Base-by-base conservation (phyloP, 2,329 filamentous ascomycete species). In the Chalara sp. region DNA sequence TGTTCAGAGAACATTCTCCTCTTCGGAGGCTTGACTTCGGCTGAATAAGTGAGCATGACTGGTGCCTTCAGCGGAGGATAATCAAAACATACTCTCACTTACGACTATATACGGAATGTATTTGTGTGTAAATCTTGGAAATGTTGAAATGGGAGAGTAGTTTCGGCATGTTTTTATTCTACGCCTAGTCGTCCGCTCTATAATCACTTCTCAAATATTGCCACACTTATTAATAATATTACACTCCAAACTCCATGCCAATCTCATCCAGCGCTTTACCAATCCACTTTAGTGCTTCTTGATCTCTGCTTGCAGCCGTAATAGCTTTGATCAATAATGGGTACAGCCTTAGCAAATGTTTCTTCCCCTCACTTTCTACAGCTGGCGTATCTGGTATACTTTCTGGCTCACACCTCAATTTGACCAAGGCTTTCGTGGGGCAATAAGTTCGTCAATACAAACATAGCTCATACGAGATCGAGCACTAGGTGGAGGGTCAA, bases 341-440 rank as follows among this genome's bases (percentile, higher is more conserved):
- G 67, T 95, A 96, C 55, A 99, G 68, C 63, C 86, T 78, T 57
- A 88, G 75, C 32, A 97, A 70, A 69, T 97, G 91, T 64, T 86
- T 89, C 63, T 82, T 82, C 11, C 71, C 72, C 54, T 79, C 75
- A 53, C 76, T 79, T 44, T 76, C 72, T n/a, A 76, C 73, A 6
- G 73, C 72, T 7, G 72, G 66, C 30, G 72, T 70, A 45, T 73
- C 70, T 1, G 85, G 81, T 30, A 93, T 86, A 0, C 87, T 85
- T 4, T 78, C 76, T 1, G 82, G 79, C 57, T 90, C 85, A 49
- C 85, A 87, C 49, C 76, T 73, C 53, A 97, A 71, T 13, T 75
- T 73, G 1, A 87, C 79, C 33, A 96, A 72, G 44, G 80, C 73
- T 46, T 72, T 70, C 13, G 97, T 3, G 90, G 76, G 2, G 80